phyloP scores from a whole-genome alignment of 2,329 filamentous ascomycete genomes.

The Aureobasidium sp. region DNA sequence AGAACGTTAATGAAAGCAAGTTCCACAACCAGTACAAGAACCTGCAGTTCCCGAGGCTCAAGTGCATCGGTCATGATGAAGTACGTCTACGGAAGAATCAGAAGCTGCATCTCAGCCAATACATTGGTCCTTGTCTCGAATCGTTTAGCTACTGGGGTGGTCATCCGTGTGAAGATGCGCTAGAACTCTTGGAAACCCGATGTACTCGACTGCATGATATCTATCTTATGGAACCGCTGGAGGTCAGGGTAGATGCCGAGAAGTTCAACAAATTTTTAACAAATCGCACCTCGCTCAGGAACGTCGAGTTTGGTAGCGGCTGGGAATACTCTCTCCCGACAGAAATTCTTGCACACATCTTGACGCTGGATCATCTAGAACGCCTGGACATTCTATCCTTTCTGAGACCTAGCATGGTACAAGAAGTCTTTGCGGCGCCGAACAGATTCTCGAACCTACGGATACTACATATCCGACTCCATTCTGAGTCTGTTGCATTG shows the following conservation, averaged over 20 bases:
- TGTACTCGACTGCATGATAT: not conserved
- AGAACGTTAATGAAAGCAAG: not conserved
- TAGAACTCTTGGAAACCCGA: not conserved
- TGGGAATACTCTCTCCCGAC: not conserved
- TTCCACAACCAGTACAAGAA: not conserved
- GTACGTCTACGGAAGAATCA: not conserved
- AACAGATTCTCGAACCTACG: not conserved
- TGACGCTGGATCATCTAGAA: not conserved
- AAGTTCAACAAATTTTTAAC: not conserved
- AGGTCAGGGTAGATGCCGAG: not conserved
- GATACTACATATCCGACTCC: not conserved
- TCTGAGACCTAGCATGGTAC: not conserved
- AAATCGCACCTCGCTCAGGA: not conserved
- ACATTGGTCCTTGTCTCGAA: not conserved
- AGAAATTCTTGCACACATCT: not conserved
- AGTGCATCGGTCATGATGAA: not conserved
- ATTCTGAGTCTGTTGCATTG: not conserved
- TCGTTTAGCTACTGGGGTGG: not conserved
- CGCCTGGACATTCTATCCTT: not conserved
- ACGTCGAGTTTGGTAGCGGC: not conserved
- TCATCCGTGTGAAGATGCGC: not conserved
- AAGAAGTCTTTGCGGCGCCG: not conserved
- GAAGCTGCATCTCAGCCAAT: not conserved
- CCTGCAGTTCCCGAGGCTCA: not conserved
- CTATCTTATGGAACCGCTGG: not conserved